phyloP scores from a whole-genome alignment of 75 land plant species.

The Pinus albicaulis region DNA sequence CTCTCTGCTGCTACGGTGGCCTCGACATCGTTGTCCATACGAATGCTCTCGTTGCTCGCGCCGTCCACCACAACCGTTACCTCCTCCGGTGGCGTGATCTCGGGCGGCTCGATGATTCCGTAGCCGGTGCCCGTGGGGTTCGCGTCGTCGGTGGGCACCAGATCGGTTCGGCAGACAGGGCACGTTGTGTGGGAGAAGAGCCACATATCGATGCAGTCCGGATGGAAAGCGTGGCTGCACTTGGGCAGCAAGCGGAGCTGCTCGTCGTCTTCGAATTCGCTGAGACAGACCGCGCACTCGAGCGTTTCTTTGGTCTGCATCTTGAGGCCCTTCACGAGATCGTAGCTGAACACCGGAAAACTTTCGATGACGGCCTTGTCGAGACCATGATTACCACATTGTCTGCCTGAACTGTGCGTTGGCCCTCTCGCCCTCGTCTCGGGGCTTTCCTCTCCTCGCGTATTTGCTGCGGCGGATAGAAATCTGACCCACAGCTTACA shows the following conservation, averaged over 20 bases:
- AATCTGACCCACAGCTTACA: slow-evolving; percentile 33
- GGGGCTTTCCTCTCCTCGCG: not conserved
- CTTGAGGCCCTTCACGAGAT: not conserved
- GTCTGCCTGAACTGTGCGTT: not conserved
- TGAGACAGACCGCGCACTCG: slow-evolving; percentile 39
- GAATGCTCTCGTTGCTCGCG: not conserved
- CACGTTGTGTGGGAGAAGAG: slow-evolving; percentile 30
- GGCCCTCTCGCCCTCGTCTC: not conserved
- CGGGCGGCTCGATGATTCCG: not conserved
- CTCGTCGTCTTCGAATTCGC: slow-evolving; percentile 28
- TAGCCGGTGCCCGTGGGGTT: not conserved
- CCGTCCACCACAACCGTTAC: not conserved
- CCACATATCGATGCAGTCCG: slow-evolving; percentile 34
- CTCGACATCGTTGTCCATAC: not conserved
- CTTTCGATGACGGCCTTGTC: slow-evolving; percentile 7
- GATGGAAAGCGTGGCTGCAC: slow-evolving; percentile 27
- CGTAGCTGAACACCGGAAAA: slow-evolving; percentile 7
- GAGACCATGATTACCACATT: not conserved
- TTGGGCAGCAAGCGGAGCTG: slow-evolving; percentile 23
- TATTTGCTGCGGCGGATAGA: slow-evolving; percentile 27
- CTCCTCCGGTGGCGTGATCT: not conserved
- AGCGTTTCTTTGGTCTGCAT: not conserved
- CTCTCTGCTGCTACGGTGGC: not conserved
- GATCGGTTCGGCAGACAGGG: slow-evolving; percentile 27
- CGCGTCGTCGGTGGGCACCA: not conserved